Conservation (phyloP, 2,329 filamentous ascomycete genomes). For the Coleophoma cylindrospora region DNA sequence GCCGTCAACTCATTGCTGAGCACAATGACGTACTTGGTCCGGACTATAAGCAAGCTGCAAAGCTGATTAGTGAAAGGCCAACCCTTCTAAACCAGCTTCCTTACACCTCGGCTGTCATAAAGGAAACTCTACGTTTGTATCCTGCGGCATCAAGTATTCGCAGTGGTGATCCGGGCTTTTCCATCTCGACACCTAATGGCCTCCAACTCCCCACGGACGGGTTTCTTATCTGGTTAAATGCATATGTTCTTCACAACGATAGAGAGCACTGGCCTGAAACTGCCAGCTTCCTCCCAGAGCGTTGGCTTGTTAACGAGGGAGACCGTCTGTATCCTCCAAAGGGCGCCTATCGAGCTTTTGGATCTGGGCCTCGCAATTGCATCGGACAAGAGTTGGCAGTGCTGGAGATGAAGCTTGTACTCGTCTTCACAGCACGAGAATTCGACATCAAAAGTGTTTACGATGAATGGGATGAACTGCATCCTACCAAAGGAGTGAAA, state of each 20-base stretch:
- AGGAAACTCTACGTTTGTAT: conserved; percentile 14
- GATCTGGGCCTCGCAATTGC: conserved; percentile 48
- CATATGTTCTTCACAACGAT: conserved; percentile 27
- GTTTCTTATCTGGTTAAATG: conserved; percentile 9
- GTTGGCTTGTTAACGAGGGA: conserved; percentile 32
- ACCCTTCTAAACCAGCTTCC: conserved; percentile 10
- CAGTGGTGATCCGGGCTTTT: background rate
- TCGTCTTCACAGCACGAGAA: conserved; percentile 39
- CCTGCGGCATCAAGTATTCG: conserved; percentile 28
- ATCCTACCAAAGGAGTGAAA: background rate
- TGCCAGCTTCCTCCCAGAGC: conserved; percentile 40
- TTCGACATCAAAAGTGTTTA: conserved; percentile 40
- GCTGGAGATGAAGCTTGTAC: conserved; percentile 38
- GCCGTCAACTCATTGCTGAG: conserved; percentile 10
- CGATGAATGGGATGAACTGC: conserved; percentile 14
- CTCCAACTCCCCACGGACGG: conserved; percentile 4
- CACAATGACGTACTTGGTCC: conserved; percentile 13
- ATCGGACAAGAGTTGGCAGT: conserved; percentile 51
- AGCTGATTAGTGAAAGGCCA: conserved; percentile 5
- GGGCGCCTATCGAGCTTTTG: conserved; percentile 49
- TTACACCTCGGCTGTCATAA: conserved; percentile 15
- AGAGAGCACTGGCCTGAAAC: conserved; percentile 35
- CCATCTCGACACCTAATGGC: background rate
- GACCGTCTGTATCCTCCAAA: conserved; percentile 26
- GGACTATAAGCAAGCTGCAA: conserved; percentile 3